Evolutionary conservation across 495 filamentous ascomycete species (phyloP), one percentile per base, ranked within the genome.

Genomic region (Lentithecium fluviatile): DNA sequence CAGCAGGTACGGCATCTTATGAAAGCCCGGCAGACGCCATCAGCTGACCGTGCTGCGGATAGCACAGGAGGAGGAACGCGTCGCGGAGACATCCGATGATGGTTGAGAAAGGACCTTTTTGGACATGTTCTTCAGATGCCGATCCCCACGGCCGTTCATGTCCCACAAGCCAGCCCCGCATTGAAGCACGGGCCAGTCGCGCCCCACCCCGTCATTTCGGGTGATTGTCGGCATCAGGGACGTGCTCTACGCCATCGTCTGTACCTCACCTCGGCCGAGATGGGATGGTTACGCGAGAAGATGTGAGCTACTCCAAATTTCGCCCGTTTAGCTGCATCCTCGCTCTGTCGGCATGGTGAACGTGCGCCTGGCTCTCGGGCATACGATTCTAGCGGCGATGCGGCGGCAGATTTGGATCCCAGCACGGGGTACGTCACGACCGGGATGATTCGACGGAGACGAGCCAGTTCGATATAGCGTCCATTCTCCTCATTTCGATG

Each of bases 1-100:
- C 46, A 50, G 59, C 50, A 55, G 51, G 43, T 8, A 8, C 58
- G 59, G 59, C 59, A 62, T 51, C 32, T 37, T 54, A 57, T 53
- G 26, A 24, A 51, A 13, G 15, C 13, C 5, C 13, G 40, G 19
- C 40, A 13, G 51, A 17, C 24, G 10, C 2, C 29, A 56, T 56
- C 37, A 17, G 52, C 52, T 45, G 32, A 54, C 32, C 34, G 11
- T 8, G 20, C 29, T 32, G 10, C 29, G n/a, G n/a, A n/a, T n/a
- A n/a, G n/a, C n/a, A n/a, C n/a, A n/a, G n/a, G n/a, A n/a, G n/a
- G n/a, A n/a, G n/a, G n/a, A n/a, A n/a, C 40, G 40, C 40, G 40
- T 10, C 29, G 40, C 40, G 40, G 40, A 13, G 40, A 43, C 15
- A 20, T 15, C 40, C 40, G 40, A 43, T 6, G 13, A 6, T 43